Conservation (phyloP, 345 rosid genomes). For the Brassica carinata region DNA sequence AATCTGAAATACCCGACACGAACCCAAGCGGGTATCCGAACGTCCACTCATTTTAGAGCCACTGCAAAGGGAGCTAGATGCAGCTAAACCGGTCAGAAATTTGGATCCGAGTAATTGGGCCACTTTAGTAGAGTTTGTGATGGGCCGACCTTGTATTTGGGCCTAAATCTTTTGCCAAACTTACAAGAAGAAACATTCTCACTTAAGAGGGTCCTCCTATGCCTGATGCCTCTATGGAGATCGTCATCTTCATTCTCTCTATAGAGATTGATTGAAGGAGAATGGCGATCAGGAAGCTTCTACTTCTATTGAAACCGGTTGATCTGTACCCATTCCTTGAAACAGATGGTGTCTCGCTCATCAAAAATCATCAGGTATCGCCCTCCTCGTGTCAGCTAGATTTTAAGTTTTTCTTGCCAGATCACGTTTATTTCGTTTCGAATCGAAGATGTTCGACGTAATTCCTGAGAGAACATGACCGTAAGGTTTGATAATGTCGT, state of each 20-base stretch:
- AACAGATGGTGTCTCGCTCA: slow-evolving; percentile 40
- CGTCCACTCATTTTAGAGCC: too few species aligned
- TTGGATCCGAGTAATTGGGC: neutral
- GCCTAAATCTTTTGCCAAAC: neutral
- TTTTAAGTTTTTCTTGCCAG: neutral
- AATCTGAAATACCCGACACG: too few species aligned
- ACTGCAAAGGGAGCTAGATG: too few species aligned
- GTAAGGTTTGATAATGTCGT: neutral
- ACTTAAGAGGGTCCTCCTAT: neutral
- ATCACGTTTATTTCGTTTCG: slow-evolving; percentile 19
- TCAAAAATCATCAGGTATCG: slow-evolving; percentile 56
- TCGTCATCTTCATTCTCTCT: neutral
- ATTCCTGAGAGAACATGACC: slow-evolving; percentile 12
- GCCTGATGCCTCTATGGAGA: neutral
- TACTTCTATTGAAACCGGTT: slow-evolving; percentile 77
- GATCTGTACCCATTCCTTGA: slow-evolving; percentile 55
- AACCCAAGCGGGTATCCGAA: too few species aligned
- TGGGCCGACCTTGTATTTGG: slow-evolving; percentile 1
- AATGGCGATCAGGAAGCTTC: slow-evolving; percentile 72
- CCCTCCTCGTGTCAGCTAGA: neutral
- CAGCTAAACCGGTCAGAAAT: too few species aligned
- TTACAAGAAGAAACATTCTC: neutral
- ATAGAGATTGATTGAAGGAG: neutral
- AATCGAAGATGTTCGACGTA: slow-evolving; percentile 48
- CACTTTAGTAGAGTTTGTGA: neutral